A percentile compares a stretch with the other conserved stretches of the same genome.
These are phyloP conservation scores for Pittosporum tobira DNA, from an alignment of 129 eudicot species.

Conservation along the genomic window DNA sequence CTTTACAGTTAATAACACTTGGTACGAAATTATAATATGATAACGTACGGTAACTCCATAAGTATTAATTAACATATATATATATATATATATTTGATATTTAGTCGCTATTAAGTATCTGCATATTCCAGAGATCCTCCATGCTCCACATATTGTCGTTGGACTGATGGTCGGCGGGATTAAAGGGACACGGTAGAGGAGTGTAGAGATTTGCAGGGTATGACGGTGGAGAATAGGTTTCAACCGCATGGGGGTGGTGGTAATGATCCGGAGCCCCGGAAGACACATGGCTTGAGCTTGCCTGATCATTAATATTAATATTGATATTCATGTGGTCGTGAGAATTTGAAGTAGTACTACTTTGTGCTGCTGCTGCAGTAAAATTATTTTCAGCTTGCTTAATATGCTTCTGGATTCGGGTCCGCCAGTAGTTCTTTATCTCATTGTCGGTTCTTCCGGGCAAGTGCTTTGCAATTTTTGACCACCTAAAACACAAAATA, in stretches of 20 bases:
- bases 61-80: too few species aligned
- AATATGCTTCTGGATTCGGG: constrained; percentile 83
- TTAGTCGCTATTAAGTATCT: constrained; percentile 64
- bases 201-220: constrained; percentile 35
- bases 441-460: constrained; percentile 96
- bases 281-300: constrained; percentile 16
- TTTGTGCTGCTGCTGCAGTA: constrained; percentile 25
- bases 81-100: constrained; percentile 3
- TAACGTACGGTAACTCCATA: too few species aligned
- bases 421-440: constrained; percentile 88
- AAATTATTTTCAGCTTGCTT: constrained; percentile 41
- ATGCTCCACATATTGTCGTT: constrained; percentile 67
- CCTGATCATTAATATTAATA: constrained; percentile 37
- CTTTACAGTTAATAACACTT: too few species aligned
- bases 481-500: constrained; percentile 46
- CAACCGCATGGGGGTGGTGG: constrained; percentile 21
- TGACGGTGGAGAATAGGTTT: constrained; percentile 45
- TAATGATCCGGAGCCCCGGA: not conserved
- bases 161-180: constrained; percentile 32
- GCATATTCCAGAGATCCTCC: constrained; percentile 90
- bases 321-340: constrained; percentile 10
- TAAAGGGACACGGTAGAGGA: constrained; percentile 42
- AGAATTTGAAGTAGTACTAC: constrained; percentile 21
- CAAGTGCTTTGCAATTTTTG: constrained; percentile 84
- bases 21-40: too few species aligned